These are phyloP conservation scores for Trichoderma reesei DNA, from an alignment of 495 filamentous ascomycete species.

Conservation along the genomic window DNA sequence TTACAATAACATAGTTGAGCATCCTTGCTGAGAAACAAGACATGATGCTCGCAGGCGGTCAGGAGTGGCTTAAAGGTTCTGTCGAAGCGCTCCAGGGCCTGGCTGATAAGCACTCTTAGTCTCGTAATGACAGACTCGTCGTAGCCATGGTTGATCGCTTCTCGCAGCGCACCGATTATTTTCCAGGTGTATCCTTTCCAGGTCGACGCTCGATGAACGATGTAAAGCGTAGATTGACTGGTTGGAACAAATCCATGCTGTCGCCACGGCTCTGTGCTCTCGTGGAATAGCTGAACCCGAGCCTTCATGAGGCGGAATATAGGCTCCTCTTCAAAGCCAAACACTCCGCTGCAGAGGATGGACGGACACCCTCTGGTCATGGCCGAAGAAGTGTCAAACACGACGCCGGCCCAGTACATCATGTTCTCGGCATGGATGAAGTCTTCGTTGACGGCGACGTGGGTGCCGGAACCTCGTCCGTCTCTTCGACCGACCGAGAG, in stretches of 20 bases:
- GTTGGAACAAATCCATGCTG: neutral
- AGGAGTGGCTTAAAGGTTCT: conserved; percentile 1
- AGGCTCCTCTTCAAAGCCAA: conserved; percentile 1
- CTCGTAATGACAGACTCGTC: neutral
- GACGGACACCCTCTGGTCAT: neutral
- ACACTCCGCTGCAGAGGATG: neutral
- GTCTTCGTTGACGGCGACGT: neutral
- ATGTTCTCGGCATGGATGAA: conserved; percentile 1
- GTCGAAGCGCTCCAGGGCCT: neutral
- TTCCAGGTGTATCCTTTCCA: conserved; percentile 1
- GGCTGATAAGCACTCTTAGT: neutral
- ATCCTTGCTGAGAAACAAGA: neutral
- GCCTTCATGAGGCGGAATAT: neutral
- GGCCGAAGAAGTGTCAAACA: neutral
- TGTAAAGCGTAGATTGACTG: neutral
- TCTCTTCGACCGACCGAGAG: neutral
- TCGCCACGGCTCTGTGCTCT: neutral
- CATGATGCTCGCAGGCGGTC: neutral
- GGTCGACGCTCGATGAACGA: neutral
- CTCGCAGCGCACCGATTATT: neutral
- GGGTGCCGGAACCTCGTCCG: too few relatives aligned
- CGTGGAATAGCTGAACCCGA: neutral
- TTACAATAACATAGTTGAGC: neutral
- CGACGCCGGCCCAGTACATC: conserved; percentile 1
- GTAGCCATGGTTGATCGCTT: neutral